A percentile compares a stretch with the other conserved stretches of the same genome.
Evolutionary conservation across 768 basidiomycete species (phyloP).

Genomic region (Trametes sanguinea): DNA sequence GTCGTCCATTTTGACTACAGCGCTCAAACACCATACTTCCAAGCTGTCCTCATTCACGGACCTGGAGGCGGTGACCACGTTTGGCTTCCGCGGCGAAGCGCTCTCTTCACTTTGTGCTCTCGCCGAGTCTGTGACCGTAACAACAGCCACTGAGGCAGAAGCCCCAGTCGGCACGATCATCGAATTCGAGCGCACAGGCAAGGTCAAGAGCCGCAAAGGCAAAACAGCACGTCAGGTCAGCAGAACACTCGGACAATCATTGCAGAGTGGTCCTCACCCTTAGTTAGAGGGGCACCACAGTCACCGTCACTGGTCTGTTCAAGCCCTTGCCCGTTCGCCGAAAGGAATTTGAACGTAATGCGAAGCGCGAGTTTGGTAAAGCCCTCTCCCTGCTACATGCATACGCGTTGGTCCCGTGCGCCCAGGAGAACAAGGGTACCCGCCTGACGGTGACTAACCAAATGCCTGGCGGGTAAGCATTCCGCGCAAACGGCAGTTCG

Average conservation of each 20-base stretch:
- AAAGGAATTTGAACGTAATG: constrained; percentile 87
- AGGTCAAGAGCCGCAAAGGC: constrained; percentile 48
- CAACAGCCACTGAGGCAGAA: constrained; percentile 69
- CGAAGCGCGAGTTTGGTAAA: constrained; percentile 88
- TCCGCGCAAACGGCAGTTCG: constrained; percentile 27
- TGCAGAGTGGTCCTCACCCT: no score
- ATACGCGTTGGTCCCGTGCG: constrained; percentile 87
- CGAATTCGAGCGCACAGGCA: constrained; percentile 70
- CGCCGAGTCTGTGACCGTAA: constrained; percentile 65
- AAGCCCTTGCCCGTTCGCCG: constrained; percentile 83
- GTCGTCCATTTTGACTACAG: constrained; percentile 39
- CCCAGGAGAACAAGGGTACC: constrained; percentile 56
- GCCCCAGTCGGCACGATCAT: constrained; percentile 80
- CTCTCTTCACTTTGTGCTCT: constrained; percentile 91
- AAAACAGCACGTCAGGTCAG: constrained; percentile 78
- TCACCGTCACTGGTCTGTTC: constrained; percentile 73
- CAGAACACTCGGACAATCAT: no score
- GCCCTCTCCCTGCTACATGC: constrained; percentile 80
- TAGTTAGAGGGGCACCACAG: constrained; percentile 81
- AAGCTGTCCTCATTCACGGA: constrained; percentile 81
- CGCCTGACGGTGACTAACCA: constrained; percentile 75
- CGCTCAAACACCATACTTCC: constrained; percentile 91
- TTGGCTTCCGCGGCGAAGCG: constrained; percentile 97
- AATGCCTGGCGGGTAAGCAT: constrained; percentile 60
- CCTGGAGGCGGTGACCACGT: constrained; percentile 71